phyloP scores from a whole-genome alignment of 2,329 filamentous ascomycete species.

The Verticillium klebahnii region DNA sequence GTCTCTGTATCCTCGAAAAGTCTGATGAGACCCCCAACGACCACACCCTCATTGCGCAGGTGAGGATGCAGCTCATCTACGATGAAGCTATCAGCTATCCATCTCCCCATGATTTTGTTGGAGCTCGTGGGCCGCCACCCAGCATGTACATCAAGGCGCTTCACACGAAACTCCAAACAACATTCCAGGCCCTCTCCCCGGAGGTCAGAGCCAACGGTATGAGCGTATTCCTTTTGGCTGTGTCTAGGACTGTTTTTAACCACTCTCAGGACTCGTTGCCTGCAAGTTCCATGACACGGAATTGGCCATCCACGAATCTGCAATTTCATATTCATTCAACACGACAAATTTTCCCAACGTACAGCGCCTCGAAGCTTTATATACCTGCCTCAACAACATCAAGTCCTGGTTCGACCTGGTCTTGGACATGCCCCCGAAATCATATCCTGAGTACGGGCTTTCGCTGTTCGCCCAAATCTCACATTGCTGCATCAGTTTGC shows the following conservation, averaged over 20 bases:
- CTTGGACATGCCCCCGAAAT: conserved; percentile 20
- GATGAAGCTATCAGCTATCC: conserved; percentile 18
- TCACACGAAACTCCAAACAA: conserved; percentile 17
- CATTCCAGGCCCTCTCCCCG: conserved; percentile 17
- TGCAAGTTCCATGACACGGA: conserved; percentile 30
- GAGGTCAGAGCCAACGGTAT: conserved; percentile 22
- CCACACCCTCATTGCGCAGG: conserved; percentile 35
- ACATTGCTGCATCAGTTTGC: conserved; percentile 25
- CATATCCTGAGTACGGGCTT: conserved; percentile 27
- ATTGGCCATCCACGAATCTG: conserved; percentile 29
- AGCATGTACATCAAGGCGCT: conserved; percentile 24
- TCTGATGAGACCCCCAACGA: conserved; percentile 41
- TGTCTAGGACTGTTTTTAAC: neutral
- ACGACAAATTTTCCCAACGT: conserved; percentile 15
- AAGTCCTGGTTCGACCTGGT: conserved; percentile 24
- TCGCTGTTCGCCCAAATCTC: conserved; percentile 26
- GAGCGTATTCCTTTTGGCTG: conserved; percentile 4
- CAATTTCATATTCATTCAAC: conserved; percentile 3
- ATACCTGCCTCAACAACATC: conserved; percentile 20
- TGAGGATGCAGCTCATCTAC: conserved; percentile 27
- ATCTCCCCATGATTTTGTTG: conserved; percentile 11
- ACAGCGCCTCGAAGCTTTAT: conserved; percentile 20
- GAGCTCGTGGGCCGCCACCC: conserved; percentile 8
- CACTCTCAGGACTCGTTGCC: conserved; percentile 24
- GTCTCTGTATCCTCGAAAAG: conserved; percentile 34